Percentiles rank a stretch among this genome's conserved stretches.
Conservation (phyloP, 768 basidiomycete species). For the Serendipita indica region DNA sequence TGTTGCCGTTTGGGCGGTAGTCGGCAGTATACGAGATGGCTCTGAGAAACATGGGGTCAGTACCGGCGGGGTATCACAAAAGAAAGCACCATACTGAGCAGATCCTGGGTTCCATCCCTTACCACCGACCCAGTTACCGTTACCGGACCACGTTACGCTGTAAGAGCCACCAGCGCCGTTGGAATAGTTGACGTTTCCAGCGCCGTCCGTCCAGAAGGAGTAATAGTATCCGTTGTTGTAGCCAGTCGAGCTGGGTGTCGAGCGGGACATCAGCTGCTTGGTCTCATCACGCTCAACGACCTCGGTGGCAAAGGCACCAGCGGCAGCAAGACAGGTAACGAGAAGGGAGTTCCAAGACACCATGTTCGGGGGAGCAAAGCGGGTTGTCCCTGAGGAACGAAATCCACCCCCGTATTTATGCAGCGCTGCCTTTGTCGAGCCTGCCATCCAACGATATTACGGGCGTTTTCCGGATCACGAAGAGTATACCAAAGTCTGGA, state of each 20-base stretch:
- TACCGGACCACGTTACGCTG: conserved; percentile 22
- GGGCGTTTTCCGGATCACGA: too few species aligned
- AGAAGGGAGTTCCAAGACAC: too few species aligned
- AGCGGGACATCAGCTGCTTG: background rate
- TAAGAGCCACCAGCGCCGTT: conserved; percentile 23
- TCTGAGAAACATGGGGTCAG: conserved; percentile 16
- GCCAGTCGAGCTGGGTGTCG: conserved; percentile 17
- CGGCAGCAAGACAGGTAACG: too few species aligned
- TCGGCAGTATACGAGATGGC: conserved; percentile 26
- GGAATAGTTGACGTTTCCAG: conserved; percentile 22
- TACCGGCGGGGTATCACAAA: background rate
- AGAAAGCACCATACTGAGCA: conserved; percentile 16
- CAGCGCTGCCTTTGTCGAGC: too few species aligned
- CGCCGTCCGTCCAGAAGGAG: conserved; percentile 26
- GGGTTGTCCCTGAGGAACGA: too few species aligned
- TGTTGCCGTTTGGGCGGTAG: conserved; percentile 28
- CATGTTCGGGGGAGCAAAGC: too few species aligned
- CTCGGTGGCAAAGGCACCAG: too few species aligned
- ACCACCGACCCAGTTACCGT: conserved; percentile 28
- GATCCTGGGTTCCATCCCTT: conserved; percentile 28
- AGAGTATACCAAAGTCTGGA: too few species aligned
- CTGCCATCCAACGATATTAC: too few species aligned
- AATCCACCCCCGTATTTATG: too few species aligned
- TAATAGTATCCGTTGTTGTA: conserved; percentile 26
- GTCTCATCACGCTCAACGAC: too few species aligned